Evolutionary conservation across 2,329 filamentous ascomycete species (phyloP), one percentile per base, ranked within the genome.

Genomic region (Exophiala viscosa): DNA sequence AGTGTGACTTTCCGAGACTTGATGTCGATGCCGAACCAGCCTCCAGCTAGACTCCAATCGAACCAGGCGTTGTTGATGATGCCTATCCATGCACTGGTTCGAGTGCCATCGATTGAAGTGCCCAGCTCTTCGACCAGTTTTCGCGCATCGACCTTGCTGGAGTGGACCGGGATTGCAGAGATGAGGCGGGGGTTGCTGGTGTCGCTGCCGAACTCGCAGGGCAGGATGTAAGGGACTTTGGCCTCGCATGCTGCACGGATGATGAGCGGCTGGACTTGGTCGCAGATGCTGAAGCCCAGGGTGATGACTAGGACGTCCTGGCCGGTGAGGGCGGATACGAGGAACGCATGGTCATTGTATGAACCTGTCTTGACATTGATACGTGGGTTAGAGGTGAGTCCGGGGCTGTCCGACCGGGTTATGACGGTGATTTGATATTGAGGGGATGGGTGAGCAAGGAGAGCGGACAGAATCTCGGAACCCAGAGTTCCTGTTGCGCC

Each of bases 151-250:
- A 45, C 42, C 32, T 45, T 45, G 9, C 5, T 14, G 13, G 15
- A 15, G 9, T 45, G 42, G 13, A 15, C 32, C 18, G 42, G 42
- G 23, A 45, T 45, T 13, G 42, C 42, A 14, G 23, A n/a, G 42
- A 45, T 20, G 23, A 45, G 42, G 32, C 28, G 28, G 11, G 42
- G 42, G 14, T 45, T 45, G 42, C 20, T 34, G 13, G 42, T 45
- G 32, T 45, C 42, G 23, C 28, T 33, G 7, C 42, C 42, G 32
- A 45, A 45, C 28, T 45, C 42, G 42, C 32, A 33, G 2, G 42
- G 42, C 18, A 45, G 13, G 20, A 45, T 45, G 32, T 45, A 45
- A 5, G 42, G 32, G n/a, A 45, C 42, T 34, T 45, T 45, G 10
- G 23, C 42, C 42, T 45, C 32, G 23, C 42, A 45, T 1, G 42